These are phyloP conservation scores for Lodderomyces margitis DNA, from an alignment of 1,139 yeast species.

Conservation along the genomic window DNA sequence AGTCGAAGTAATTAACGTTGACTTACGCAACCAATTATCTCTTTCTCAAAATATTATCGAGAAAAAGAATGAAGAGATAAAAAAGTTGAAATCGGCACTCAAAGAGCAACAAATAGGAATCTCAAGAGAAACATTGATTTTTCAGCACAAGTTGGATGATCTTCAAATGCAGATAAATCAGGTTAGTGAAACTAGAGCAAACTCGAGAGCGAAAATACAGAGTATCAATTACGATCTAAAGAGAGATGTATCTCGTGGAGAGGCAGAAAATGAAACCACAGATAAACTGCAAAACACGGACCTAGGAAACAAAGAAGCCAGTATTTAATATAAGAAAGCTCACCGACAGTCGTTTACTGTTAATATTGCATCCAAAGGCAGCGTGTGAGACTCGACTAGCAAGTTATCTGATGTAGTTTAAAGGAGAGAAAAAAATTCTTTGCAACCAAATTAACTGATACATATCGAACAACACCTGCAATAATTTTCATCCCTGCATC, in stretches of 20 bases:
- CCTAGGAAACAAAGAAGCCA: too few species aligned
- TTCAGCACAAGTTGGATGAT: constrained; percentile 47
- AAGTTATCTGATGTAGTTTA: too few species aligned
- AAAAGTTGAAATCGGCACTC: constrained; percentile 51
- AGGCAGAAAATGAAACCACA: neutral
- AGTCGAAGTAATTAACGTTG: constrained; percentile 37
- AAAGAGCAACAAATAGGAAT: constrained; percentile 51
- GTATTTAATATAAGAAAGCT: too few species aligned
- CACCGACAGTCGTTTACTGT: too few species aligned
- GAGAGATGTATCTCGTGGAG: neutral
- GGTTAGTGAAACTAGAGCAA: neutral
- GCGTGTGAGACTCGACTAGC: too few species aligned
- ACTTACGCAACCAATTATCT: constrained; percentile 44
- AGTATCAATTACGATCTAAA: neutral
- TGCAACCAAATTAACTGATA: too few species aligned
- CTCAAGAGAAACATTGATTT: constrained; percentile 49
- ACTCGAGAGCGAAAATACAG: neutral
- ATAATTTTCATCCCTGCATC: too few species aligned
- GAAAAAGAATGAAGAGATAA: constrained; percentile 58
- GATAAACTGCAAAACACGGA: too few species aligned
- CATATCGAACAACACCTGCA: too few species aligned
- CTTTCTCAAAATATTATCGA: constrained; percentile 60
- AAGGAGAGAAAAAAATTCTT: too few species aligned
- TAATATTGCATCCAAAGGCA: too few species aligned
- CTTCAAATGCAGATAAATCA: constrained; percentile 17